A percentile compares a stretch with the other conserved stretches of the same genome.
Evolutionary conservation across 192 early-diverging fungal genomes (phyloP).

Genomic region (Rhizophagus clarus): DNA sequence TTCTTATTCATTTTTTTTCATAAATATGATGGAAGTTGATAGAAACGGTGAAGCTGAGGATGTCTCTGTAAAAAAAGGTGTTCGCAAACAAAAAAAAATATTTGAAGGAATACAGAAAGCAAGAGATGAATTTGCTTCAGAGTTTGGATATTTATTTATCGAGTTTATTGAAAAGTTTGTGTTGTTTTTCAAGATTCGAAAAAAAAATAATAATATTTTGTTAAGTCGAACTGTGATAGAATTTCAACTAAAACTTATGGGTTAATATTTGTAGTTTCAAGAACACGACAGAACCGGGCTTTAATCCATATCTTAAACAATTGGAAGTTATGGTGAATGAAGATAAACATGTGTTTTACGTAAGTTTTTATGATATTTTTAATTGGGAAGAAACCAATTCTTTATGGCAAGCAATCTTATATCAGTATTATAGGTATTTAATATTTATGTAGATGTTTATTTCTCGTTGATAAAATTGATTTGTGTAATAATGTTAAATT

Average conservation of each 20-base stretch:
- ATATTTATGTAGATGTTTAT: not conserved
- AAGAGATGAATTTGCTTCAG: conserved; percentile 16
- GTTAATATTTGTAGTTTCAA: not conserved
- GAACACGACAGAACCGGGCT: not conserved
- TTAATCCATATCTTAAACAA: conserved; percentile 10
- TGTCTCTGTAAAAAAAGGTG: not conserved
- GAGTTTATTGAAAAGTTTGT: conserved; percentile 14
- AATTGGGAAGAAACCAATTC: conserved; percentile 55
- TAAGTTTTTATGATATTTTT: conserved; percentile 67
- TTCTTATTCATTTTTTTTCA: not conserved
- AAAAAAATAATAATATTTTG: no score
- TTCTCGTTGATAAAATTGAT: not conserved
- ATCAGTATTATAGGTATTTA: conserved; percentile 72
- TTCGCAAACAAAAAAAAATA: not conserved
- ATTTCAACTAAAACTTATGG: no score
- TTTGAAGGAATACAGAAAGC: conserved; percentile 11
- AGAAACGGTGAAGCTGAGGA: conserved; percentile 1
- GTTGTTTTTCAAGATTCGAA: not conserved
- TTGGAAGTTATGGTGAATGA: not conserved
- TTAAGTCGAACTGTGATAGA: no score
- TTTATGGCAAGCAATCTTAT: conserved; percentile 62
- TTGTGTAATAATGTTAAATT: no score
- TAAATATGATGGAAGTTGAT: not conserved
- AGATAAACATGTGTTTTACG: conserved; percentile 64
- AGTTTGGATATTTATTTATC: not conserved